Conservation (phyloP, 2,329 filamentous ascomycete genomes). For the Colletotrichum chlorophyti region DNA sequence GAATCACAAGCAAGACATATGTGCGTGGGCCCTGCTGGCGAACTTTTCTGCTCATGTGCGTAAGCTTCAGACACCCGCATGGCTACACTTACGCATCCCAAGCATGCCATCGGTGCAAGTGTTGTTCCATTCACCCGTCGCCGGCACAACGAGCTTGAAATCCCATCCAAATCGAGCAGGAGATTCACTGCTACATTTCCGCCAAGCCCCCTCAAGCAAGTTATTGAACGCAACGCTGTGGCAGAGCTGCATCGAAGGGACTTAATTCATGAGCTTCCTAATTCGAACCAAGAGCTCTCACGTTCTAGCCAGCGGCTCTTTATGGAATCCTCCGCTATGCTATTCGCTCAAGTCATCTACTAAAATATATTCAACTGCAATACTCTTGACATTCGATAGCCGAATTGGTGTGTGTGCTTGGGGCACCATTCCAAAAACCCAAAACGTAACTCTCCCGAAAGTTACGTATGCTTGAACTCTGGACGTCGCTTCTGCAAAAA, state of each 20-base stretch:
- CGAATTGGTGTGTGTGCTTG: too few species aligned
- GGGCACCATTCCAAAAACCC: not conserved
- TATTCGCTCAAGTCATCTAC: not conserved
- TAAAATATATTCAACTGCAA: not conserved
- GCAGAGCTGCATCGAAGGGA: not conserved
- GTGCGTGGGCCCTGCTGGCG: too few species aligned
- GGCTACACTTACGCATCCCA: too few species aligned
- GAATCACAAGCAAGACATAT: not conserved
- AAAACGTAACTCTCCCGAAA: slow-evolving; percentile 4
- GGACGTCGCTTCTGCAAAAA: slow-evolving; percentile 47
- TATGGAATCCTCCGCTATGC: too few species aligned
- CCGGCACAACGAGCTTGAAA: not conserved
- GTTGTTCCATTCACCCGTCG: not conserved
- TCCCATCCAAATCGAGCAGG: slow-evolving; percentile 12
- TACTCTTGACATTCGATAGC: not conserved
- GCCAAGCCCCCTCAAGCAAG: not conserved
- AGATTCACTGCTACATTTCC: not conserved
- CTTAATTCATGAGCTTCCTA: not conserved
- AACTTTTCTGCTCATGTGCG: too few species aligned
- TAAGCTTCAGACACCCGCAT: too few species aligned
- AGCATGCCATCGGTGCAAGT: not conserved
- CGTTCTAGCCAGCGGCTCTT: too few species aligned
- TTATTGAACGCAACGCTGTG: not conserved
- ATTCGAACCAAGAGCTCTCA: not conserved
- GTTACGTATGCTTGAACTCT: slow-evolving; percentile 31